Evolutionary conservation across 2,329 filamentous ascomycete species (phyloP), one percentile per base, ranked within the genome.

Genomic region (Monilinia fructicola): DNA sequence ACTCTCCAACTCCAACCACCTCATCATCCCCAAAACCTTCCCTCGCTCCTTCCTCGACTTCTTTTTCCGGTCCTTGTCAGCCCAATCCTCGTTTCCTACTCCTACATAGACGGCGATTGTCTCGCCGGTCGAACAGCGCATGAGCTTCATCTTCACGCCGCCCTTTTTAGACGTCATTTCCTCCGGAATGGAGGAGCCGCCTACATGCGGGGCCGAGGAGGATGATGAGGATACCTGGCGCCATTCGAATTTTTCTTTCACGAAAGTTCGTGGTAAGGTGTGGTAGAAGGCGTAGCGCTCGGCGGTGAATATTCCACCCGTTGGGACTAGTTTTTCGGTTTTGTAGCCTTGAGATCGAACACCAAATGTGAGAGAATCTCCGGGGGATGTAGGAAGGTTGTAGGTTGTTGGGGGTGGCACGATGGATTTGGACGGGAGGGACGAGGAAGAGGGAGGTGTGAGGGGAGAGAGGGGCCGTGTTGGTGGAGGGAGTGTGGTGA

Each of bases 31-130:
- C 35, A 67, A 28, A 0, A 56, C 53, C 14, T 40, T 55, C 4
- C 65, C 44, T 5, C 54, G 38, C n/a, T 64, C 60, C 26, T 44
- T 71, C 26, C 54, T 68, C 59, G 71, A 38, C 28, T 71, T 70
- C 23, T 71, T 56, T 53, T 72, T 72, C 70, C 73, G 28, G 38
- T 70, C n/a, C 58, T 35, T 44, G 52, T 68, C 46, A 42, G 64
- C 54, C 70, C 53, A 56, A 40, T 44, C 65, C 40, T 67, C 65
- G 35, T 53, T 67, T 11, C 60, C 69, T 21, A 73, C 44, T 0
- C 73, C 73, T 4, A 70, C 71, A 67, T 73, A 74, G n/a, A 74
- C 73, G 9, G 72, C 73, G 1, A 74, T 67, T 12, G 69, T 70
- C 44, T 73, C 73, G 2, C 71, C 71, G 0, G 70, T 74, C 21